Base-by-base conservation (phyloP, 768 basidiomycete species). In the Pleurotus tuoliensis region DNA sequence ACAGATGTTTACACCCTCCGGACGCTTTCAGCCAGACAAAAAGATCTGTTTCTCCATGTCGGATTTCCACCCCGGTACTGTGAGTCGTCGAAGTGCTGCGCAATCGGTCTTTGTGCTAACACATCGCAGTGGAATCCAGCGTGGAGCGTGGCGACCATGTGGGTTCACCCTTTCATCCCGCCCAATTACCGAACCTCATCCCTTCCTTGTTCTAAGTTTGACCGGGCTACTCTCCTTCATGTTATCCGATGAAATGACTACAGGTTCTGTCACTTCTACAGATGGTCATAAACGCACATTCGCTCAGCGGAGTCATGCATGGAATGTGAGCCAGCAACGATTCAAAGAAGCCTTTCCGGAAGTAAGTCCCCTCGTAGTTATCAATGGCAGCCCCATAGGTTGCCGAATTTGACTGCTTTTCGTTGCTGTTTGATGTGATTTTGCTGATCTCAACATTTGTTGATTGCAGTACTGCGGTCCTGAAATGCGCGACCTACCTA, bases 21-120 rank as follows among this genome's bases (percentile, higher is more conserved):
- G 93, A 16, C 84, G 93, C 58, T 95, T 95, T 72, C 84, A 90
- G 62, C 90, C 91, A 18, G 91, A 93, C 77, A 87, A 85, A 75
- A 97, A 94, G 80, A 97, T 98, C 55, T 98, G 95, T 69, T 96
- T 97, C 74, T 96, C 93, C 20, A 97, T 98, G 94, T 94, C 92
- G 3, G 92, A 94, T 70, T 94, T 93, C 66, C 93, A 94, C 66
- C 92, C 93, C 0, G 92, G 91, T 59, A 82, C 90, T 11, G 91
- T 92, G 63, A 68, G 89, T 81, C 24, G 4, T 8, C 37, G n/a
- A n/a, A 38, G n/a, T 38, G 60, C 44, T 44, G 16, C 59, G 48
- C 43, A 38, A 24, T 43, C 51, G 22, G 25, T 37, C 45, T 53
- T 52, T 40, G 34, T 9, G 16, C 18, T 55, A 37, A 55, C 54